A percentile compares a stretch with the other conserved stretches of the same genome.
Conservation (phyloP, 805 yeast species). For the Pichia nakasei region DNA sequence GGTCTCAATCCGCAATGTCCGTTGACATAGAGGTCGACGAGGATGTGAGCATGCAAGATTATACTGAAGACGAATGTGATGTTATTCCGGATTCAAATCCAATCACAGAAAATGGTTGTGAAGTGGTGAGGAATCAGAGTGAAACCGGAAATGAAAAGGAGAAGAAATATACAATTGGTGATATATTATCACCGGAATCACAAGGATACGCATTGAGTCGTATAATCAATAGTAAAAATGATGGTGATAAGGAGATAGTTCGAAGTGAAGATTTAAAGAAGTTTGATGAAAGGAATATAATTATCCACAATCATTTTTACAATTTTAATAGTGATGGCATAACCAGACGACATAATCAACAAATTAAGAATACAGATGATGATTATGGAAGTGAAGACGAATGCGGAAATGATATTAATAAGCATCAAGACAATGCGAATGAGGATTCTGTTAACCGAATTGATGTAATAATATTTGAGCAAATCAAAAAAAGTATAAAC, state of each 20-base stretch:
- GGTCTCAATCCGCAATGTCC: background rate
- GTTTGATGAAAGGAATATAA: background rate
- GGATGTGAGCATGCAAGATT: constrained; percentile 13
- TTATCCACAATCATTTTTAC: constrained; percentile 12
- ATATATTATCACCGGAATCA: constrained; percentile 7
- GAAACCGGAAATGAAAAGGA: background rate
- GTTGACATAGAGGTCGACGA: constrained; percentile 2
- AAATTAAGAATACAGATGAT: background rate
- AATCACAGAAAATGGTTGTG: no score
- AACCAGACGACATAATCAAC: background rate
- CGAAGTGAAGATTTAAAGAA: background rate
- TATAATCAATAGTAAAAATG: background rate
- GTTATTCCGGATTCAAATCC: background rate
- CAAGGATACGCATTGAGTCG: constrained; percentile 7
- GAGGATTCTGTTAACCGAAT: no score
- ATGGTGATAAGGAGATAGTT: background rate
- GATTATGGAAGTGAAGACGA: background rate
- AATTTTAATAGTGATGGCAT: background rate
- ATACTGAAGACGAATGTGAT: background rate
- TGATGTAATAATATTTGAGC: background rate
- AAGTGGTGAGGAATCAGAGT: background rate
- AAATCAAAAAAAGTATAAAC: constrained; percentile 1
- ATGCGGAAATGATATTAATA: no score
- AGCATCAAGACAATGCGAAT: no score
- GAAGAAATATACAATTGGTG: background rate